Percentiles rank a stretch among this genome's conserved stretches.
phyloP scores from a whole-genome alignment of 2,329 filamentous ascomycete genomes.

The Calonectria pseudoreteaudii region DNA sequence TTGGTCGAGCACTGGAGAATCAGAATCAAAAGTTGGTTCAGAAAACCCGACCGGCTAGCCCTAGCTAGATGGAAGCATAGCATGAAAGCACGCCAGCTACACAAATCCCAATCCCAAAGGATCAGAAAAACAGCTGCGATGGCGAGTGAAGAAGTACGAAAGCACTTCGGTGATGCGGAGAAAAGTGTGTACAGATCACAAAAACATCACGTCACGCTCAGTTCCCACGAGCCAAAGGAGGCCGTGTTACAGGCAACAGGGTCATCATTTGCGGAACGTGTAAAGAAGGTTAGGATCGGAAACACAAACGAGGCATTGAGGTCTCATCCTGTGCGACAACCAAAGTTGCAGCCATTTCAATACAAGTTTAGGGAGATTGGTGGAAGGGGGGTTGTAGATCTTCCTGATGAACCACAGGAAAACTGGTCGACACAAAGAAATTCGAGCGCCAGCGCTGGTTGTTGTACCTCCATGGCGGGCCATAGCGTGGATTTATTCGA shows the following conservation, averaged over 20 bases:
- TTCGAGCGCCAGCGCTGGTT: background rate
- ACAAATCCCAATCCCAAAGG: background rate
- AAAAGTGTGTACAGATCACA: background rate
- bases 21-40: background rate
- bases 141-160: background rate
- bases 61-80: background rate
- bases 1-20: background rate
- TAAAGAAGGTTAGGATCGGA: background rate
- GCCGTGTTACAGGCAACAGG: background rate
- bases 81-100: background rate
- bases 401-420: background rate
- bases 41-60: background rate
- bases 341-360: background rate
- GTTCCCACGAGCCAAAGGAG: background rate
- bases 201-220: background rate
- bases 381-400: background rate
- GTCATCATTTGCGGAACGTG: background rate
- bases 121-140: background rate
- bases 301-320: background rate
- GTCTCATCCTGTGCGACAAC: background rate
- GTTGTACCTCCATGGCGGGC: background rate
- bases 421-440: background rate
- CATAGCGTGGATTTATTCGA: background rate
- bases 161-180: background rate
- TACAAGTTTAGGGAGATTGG: slow-evolving; percentile 47